Base-by-base conservation (phyloP, 495 filamentous ascomycete genomes). In the Tuber magnatum region DNA sequence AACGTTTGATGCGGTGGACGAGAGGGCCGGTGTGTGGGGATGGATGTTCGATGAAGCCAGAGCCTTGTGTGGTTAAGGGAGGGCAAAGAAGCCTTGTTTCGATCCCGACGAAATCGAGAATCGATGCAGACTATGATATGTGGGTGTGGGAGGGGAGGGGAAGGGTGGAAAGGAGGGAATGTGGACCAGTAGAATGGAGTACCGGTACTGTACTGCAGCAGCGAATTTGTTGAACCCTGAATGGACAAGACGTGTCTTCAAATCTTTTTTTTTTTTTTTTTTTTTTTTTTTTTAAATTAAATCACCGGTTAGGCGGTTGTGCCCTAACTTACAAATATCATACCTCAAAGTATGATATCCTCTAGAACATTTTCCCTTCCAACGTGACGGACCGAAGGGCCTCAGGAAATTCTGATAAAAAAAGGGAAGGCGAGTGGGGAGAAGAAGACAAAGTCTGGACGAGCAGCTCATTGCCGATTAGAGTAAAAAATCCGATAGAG, bases 1-100 rank as follows among this genome's bases (percentile, higher is more conserved):
- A 65, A 35, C 28, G 56, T 35, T 35, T 7, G 56, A 65, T 35
- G 56, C 12, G 56, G 56, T 65, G 56, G 28, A 35, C 56, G 28
- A 65, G 56, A 35, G 56, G 56, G 7, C 56, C 28, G 56, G 32
- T 65, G 56, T 32, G 56, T 35, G 56, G 56, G 56, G 32, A 65
- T 65, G 56, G 56, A 65, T 65, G 56, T 35, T 65, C 12, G 56
- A 65, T 65, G 56, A 65, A 65, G 56, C 35, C 56, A 65, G 56
- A 35, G 32, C 14, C 9, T 18, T 32, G 28, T 35, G 28, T 65
- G 56, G 56, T 20, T 20, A 18, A 5, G 56, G 35, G 32, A 35
- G 56, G 32, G 56, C 5, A 35, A 7, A 35, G 56, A 20, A 35
- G 28, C 28, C 56, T 18, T 35, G 56, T 65, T 65, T 65, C 56